A percentile compares a stretch with the other conserved stretches of the same genome.
Evolutionary conservation across 805 yeast genomes (phyloP).

Genomic region (Blastobotrys attinorum): DNA sequence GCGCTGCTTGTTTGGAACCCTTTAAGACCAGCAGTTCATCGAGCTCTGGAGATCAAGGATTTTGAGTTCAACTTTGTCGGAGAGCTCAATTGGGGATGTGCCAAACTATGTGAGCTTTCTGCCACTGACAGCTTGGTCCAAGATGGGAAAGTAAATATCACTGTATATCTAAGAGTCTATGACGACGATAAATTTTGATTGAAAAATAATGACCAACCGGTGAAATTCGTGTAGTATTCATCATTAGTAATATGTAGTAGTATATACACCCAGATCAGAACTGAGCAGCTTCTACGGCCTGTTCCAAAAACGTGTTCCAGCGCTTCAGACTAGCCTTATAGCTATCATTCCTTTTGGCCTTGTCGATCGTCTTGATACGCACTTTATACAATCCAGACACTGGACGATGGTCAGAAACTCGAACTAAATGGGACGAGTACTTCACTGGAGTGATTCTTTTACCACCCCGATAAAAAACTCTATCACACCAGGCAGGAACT

Average conservation of each 20-base stretch:
- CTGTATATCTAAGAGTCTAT: background rate
- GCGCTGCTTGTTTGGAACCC: slow-evolving; percentile 1
- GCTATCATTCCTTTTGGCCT: slow-evolving; percentile 22
- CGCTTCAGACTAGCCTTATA: slow-evolving; percentile 11
- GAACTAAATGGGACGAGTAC: slow-evolving; percentile 52
- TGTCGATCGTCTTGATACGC: slow-evolving; percentile 57
- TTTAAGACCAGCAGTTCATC: background rate
- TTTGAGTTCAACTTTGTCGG: slow-evolving; percentile 1
- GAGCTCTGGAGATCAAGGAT: background rate
- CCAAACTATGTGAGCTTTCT: background rate
- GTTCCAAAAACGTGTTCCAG: slow-evolving; percentile 10
- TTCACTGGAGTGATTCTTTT: slow-evolving; percentile 47
- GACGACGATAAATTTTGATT: background rate
- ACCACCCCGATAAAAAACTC: slow-evolving; percentile 63
- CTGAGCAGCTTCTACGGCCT: slow-evolving; percentile 2
- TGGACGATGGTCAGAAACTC: slow-evolving; percentile 86
- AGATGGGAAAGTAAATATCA: background rate
- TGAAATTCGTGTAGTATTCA: no score
- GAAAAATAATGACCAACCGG: no score
- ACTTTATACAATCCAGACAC: slow-evolving; percentile 68
- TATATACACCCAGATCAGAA: no score
- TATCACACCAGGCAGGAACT: slow-evolving; percentile 96
- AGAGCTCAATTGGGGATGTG: slow-evolving; percentile 2
- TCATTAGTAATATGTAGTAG: no score
- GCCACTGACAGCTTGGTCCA: background rate